Evolutionary conservation across 495 filamentous ascomycete species (phyloP), one percentile per base, ranked within the genome.

Genomic region (Hypoxylon lenormandii): DNA sequence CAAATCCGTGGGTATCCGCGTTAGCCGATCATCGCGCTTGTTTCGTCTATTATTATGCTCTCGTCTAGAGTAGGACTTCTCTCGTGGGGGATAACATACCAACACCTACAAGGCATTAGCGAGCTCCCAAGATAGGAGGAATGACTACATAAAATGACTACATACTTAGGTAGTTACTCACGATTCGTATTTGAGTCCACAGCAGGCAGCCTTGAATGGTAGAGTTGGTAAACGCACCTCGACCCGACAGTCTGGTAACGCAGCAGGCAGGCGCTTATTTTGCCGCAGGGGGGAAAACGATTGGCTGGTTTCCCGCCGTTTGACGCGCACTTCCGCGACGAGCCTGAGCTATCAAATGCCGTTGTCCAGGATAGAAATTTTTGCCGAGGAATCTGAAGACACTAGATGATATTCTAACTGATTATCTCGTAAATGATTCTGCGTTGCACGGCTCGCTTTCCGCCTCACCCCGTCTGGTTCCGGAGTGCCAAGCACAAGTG

Each of bases 241-340:
- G 62, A 58, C 68, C 68, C 68, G 52, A 45, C 53, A 43, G 18
- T 53, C 16, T 66, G 62, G 62, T 23, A 63, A 63, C 62, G 57
- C 37, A 28, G 43, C 30, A 42, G 46, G 45, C 38, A 60, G 52
- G 62, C 68, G 68, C 67, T 66, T 70, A 70, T 62, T 61, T 13
- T 38, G 33, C 47, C 40, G 45, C 38, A 42, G 16, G 22, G 10
- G 30, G 10, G 38, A 46, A 42, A 23, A 22, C 58, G 13, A 66
- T 71, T 71, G 62, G 68, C 16, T 3, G 40, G 4, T 26, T 71
- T 65, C 22, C 56, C 6, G 30, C 15, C 1, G 12, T 28, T 51
- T 51, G 23, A 36, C 48, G 57, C 62, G 56, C 48, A 50, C 61
- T 65, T 26, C 36, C 55, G 67, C 67, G 51, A 8, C 16, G 11